Evolutionary conservation across 1,284 basidiomycete genomes (phyloP), one percentile per base, ranked within the genome.

Genomic region (Marasmius oreades): DNA sequence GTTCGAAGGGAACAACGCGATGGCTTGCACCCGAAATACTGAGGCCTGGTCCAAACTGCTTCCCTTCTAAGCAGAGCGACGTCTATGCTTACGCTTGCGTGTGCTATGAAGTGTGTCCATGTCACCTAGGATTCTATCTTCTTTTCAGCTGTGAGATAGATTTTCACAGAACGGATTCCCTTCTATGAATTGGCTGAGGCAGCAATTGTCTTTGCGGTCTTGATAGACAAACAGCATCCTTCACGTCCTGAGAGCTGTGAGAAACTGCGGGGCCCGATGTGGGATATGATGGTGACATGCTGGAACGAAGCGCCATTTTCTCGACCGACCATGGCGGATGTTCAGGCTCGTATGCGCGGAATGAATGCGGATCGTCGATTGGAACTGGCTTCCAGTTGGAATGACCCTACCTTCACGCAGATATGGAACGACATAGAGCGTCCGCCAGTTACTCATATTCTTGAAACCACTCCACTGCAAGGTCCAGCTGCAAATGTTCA

Each of bases 21-120:
- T 53, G 52, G 52, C 18, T 43, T 8, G 11, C 52, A 23, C 52
- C 52, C 20, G 52, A 53, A 26, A 7, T 42, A 36, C 24, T 22
- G 4, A 12, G 16, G 37, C 31, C 26, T 24, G 34, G 39, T 20
- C 18, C 18, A 12, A 44, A 5, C 28, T 8, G 14, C 24, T 8
- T 23, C 14, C 26, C 34, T 3, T 36, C 39, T 8, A 24, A 10
- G 8, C 22, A 53, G 23, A 24, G 31, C 36, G 52, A 53, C 20
- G 24, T 42, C 18, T 53, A 44, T 39, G 52, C 52, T 22, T 53
- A 36, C 20, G 52, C 2, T 1, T 42, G 34, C 10, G 36, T 37
- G 16, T 26, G 23, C 18, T 42, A 36, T 16, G 52, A 53, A 36
- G 52, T 44, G 23, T 4, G 22, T 12, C 10, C 22, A n/a, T 5